phyloP scores from a whole-genome alignment of 2,329 filamentous ascomycete genomes.

The Magnaporthiopsis incrustans region DNA sequence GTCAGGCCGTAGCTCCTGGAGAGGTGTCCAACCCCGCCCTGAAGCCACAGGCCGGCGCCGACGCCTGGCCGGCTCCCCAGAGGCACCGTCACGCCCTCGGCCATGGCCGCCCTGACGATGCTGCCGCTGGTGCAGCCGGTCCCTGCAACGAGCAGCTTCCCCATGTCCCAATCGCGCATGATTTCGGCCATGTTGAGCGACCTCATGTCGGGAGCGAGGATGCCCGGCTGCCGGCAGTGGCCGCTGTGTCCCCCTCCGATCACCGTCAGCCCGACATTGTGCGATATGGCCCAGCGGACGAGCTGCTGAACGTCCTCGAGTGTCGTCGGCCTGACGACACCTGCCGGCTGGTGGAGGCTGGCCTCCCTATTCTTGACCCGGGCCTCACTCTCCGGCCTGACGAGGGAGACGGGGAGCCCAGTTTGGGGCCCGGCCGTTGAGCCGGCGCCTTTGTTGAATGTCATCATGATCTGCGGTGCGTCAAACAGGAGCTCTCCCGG shows the following conservation, averaged over 20 bases:
- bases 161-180: conserved; percentile 13
- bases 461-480: conserved; percentile 39
- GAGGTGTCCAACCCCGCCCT: conserved; percentile 57
- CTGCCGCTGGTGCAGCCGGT: conserved; percentile 48
- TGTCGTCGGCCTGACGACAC: conserved; percentile 35
- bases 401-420: conserved; percentile 26
- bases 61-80: conserved; percentile 55
- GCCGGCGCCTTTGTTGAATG: conserved; percentile 39
- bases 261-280: conserved; percentile 36
- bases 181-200: conserved; percentile 44
- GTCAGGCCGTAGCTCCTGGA: conserved; percentile 44
- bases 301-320: conserved; percentile 44
- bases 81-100: conserved; percentile 43
- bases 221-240: conserved; percentile 44
- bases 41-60: conserved; percentile 54
- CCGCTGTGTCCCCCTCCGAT: conserved; percentile 54
- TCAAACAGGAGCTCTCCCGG: conserved; percentile 37
- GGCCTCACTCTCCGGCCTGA: conserved; percentile 13
- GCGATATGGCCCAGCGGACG: conserved; percentile 45
- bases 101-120: conserved; percentile 40
- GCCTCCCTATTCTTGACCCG: conserved; percentile 45
- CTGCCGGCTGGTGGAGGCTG: conserved; percentile 31
- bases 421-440: conserved; percentile 31
- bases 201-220: conserved; percentile 50
- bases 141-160: conserved; percentile 37